Percentiles rank a stretch among this genome's conserved stretches.
phyloP scores from a whole-genome alignment of 2,329 filamentous ascomycete genomes.

The Salinomyces thailandicus region DNA sequence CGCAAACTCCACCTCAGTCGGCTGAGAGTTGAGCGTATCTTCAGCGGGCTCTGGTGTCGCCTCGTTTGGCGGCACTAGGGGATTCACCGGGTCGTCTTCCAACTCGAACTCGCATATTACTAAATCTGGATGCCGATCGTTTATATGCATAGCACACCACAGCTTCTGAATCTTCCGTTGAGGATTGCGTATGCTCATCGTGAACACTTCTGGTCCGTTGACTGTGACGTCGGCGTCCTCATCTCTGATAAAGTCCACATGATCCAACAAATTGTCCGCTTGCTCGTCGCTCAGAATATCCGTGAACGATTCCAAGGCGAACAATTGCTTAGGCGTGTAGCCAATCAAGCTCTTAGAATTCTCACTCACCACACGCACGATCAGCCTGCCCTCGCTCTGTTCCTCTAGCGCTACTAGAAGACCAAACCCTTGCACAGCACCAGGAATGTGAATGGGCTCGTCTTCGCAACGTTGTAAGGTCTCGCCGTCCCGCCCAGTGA shows the following conservation, averaged over 20 bases:
- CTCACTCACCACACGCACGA: constrained; percentile 67
- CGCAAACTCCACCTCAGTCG: constrained; percentile 61
- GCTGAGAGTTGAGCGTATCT: constrained; percentile 63
- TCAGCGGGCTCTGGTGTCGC: constrained; percentile 53
- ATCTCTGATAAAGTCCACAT: constrained; percentile 78
- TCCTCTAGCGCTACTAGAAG: constrained; percentile 64
- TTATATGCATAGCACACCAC: constrained; percentile 81
- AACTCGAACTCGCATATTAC: constrained; percentile 83
- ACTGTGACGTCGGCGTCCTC: constrained; percentile 63
- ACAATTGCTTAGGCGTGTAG: constrained; percentile 65
- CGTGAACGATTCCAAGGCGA: constrained; percentile 63
- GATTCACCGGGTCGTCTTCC: constrained; percentile 62
- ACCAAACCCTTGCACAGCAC: constrained; percentile 71
- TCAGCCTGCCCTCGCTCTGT: constrained; percentile 54
- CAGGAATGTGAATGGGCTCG: constrained; percentile 80
- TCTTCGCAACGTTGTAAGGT: constrained; percentile 75
- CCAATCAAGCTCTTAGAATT: constrained; percentile 68
- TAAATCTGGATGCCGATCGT: constrained; percentile 54
- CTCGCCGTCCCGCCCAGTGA: constrained; percentile 65
- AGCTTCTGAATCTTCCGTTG: constrained; percentile 52
- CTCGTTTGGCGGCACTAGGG: constrained; percentile 52
- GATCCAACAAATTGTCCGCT: constrained; percentile 70
- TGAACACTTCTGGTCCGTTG: constrained; percentile 81
- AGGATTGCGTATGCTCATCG: constrained; percentile 57
- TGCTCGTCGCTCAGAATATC: constrained; percentile 78